Evolutionary conservation across 2,329 filamentous ascomycete genomes (phyloP), one percentile per base, ranked within the genome.

Genomic region (Didymella exigua): DNA sequence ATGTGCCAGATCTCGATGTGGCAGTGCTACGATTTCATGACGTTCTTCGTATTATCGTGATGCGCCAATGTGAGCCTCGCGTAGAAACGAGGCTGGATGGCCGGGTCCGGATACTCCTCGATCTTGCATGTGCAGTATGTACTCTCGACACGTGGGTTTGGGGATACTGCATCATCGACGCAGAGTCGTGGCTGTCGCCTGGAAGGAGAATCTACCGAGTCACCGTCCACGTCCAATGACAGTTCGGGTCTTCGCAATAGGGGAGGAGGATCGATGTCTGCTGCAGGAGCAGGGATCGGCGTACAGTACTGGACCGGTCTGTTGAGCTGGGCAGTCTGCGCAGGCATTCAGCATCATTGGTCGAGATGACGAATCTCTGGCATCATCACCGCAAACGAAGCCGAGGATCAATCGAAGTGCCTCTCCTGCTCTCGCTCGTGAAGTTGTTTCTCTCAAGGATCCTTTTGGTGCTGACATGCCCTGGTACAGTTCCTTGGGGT

Each of bases 211-310:
- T 11, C 5, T 5, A n/a, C 21, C 21, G 26, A 13, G 11, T 27
- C 4, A 9, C 30, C 5, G 38, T 29, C 37, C 37, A 19, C 3
- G 3, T 16, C 49, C 27, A 40, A 33, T 40, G 19, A 8, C 5
- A 1, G 6, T 27, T 30, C 0, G 21, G 26, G 4, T 14, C 13
- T 38, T 8, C 11, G 8, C 16, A 18, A 27, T 46, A n/a, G 33
- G 34, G 42, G n/a, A 41, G 16, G 10, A 33, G 16, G 5, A 18
- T 26, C 19, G 41, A 36, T 7, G 13, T 19, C 29, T 19, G 34
- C 42, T 38, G 41, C 34, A 46, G 16, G 24, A 46, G 34, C 49
- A 46, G 34, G 41, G 36, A 16, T 47, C 36, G 34, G 13, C 5
- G 26, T 23, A 41, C 36, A 19, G 10, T 33, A 34, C 49, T 29